Base-by-base conservation (phyloP, 73 alveolate genomes). In the Paramecium caudatum region DNA sequence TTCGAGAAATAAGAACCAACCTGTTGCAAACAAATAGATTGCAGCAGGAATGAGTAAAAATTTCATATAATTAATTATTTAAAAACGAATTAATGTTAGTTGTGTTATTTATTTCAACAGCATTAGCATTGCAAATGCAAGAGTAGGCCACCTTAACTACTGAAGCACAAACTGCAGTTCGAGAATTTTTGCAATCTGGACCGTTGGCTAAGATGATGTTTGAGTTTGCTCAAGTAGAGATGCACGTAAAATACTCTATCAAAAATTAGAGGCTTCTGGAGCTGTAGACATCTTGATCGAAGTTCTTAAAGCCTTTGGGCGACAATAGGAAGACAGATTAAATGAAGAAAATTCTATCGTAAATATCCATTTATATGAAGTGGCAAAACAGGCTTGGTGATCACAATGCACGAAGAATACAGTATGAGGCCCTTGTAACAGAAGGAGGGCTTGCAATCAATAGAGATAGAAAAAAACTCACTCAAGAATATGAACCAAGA, bases 191-290 rank as follows among this genome's bases (percentile, higher is more conserved):
- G 7, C 5, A 74, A 41, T 27, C 55, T 74, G 69, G 47, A 5
- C 69, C 88, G 32, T 19, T 74, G 15, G 88, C 69, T 17, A 74
- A 74, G 45, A 74, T 74, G 88, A 74, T 74, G 88, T 74, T 74
- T 74, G 88, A 43, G 30, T 74, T 74, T 74, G 88, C 88, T 74
- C 32, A 74, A 43, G 19, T 74, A 12, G 88, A 74, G 47, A 74
- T 74, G 88, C 88, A 74, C 47, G 88, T 74, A 74, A 33, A 32
- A 74, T 21, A 25, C 65, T 15, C 19, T 74, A 41, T 74, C 47
- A 74, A 34, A 34, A 27, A 37, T 74, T 74, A 74, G 88, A 74
- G 88, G 88, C 88, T 21, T 74, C 88, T 21, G 88, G 88, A 21
- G 88, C 88, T 27, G 88, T 74, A 37, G 88, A 74, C 12, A 43